These are phyloP conservation scores for Aspergillus viridinutans DNA, from an alignment of 2,329 filamentous ascomycete species.

Conservation along the genomic window DNA sequence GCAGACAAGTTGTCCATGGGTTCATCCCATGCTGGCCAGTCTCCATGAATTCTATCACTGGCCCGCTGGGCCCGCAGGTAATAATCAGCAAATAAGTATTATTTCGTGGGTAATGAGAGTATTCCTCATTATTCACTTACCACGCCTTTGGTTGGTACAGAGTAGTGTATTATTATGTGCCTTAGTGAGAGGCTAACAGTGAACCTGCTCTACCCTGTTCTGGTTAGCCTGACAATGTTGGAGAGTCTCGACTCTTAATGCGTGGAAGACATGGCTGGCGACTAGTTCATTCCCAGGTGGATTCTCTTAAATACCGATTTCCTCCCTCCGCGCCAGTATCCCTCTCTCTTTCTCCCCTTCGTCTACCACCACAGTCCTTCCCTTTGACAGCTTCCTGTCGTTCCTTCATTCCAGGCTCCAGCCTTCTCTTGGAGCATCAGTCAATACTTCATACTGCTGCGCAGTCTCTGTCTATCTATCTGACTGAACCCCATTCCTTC, in stretches of 20 bases:
- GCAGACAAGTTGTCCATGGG: background rate
- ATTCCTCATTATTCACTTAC: no score
- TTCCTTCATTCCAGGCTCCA: constrained; percentile 12
- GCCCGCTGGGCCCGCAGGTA: background rate
- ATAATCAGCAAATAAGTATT: background rate
- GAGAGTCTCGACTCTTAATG: background rate
- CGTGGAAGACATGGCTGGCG: background rate
- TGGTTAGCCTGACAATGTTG: background rate
- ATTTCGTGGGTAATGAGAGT: no score
- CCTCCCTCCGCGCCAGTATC: background rate
- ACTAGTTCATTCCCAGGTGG: background rate
- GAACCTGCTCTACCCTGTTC: background rate
- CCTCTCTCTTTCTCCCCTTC: constrained; percentile 5
- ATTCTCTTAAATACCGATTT: constrained; percentile 1
- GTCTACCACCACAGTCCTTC: constrained; percentile 1
- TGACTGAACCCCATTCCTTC: constrained; percentile 2
- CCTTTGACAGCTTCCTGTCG: constrained; percentile 15
- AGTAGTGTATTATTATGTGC: no score
- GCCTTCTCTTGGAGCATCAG: constrained; percentile 7
- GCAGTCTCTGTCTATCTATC: constrained; percentile 10
- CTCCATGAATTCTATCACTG: background rate
- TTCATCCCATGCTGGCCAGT: background rate
- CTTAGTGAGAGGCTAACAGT: background rate
- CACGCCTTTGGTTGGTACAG: no score
- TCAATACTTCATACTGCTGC: constrained; percentile 15